Base-by-base conservation (phyloP, 202 grass and related monocot genomes). In the Setaria italica region DNA sequence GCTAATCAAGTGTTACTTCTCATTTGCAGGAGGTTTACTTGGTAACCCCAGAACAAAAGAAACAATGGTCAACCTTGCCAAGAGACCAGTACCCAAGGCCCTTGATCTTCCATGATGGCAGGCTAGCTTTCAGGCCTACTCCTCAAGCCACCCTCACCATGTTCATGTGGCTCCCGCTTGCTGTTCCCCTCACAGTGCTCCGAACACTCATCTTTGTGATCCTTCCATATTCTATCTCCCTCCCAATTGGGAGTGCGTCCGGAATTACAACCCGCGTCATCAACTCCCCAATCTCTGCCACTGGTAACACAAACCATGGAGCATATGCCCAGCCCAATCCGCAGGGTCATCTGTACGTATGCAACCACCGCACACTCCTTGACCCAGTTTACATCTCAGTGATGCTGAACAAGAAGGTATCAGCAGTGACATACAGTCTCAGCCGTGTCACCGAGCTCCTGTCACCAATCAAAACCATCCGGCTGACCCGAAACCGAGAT, bases 341-440 rank as follows among this genome's bases (percentile, higher is more conserved):
- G 2, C 77, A 32, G 1, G 88, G 91, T 48, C 79, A 58, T 25
- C 83, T 95, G 37, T 98, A 90, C 10, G 86, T 98, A 53, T 95
- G 91, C 91, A 98, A 98, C 83, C 95, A 98, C 67, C 89, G 95
- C 6, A 98, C 91, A 4, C 88, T 98, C n/a, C 84, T 98, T 2
- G 95, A 98, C 47, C 95, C 95, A 0, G 1, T 98, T 41, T 98
- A 98, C 76, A 86, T 95, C 72, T 90, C 93, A 16, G 87, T 62
- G 3, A 88, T 82, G 17, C 83, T 95, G 62, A 87, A 94, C 48
- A 90, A 89, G 76, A 85, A 90, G 53, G 87, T 95, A 5, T 80
- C 84, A 0, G 76, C 93, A 9, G 84, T 87, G 32, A 92, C 95
- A 3, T 98, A 98, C 75, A 92, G 93, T 20, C 70, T 98, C 34